Evolutionary conservation across 1,284 basidiomycete species (phyloP), one percentile per base, ranked within the genome.

Genomic region (Melampsora larici-populina): DNA sequence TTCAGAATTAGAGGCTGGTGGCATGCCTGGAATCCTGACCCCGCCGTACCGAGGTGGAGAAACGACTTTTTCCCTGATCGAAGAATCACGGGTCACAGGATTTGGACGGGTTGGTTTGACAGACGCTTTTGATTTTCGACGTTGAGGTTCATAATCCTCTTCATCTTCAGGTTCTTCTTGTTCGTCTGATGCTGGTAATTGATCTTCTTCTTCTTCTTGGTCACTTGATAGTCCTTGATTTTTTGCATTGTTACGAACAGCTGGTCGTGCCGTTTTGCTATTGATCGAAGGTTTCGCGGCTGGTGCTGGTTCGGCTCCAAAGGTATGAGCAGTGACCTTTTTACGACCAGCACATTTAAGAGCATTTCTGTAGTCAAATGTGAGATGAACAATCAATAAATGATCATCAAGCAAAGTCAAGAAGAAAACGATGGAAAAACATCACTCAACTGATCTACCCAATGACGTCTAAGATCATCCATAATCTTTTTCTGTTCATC

Each of bases 401-500:
- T 8, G 49, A 48, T 43, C 11, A 70, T 7, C 18, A 40, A 29
- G 9, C 21, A 21, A 65, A 21, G 40, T 33, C 17, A 40, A 31
- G 1, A 7, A 29, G 4, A 5, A 49, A 24, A 29, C 6, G 60
- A 24, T 55, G 26, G 51, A 40, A 60, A 43, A 60, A 60, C 24
- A 18, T 15, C 49, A 66, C 64, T 46, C 62, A 62, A 77, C 74
- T 64, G 74, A 48, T 77, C 74, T 43, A 63, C 55, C 74, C 74
- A 77, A 62, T 63, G 77, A 46, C 31, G 51, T 43, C 79, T 81
- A 51, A 81, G 79, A 60, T 80, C 80, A 73, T 82, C 80, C n/a
- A 82, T 49, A 15, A 81, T 79, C 1, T 79, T 80, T 46, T 80
- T 75, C 62, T 80, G 78, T 68, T 82, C 80, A 1, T 78, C 78